These are phyloP conservation scores for Claviceps digitariae DNA, from an alignment of 2,329 filamentous ascomycete genomes.

Conservation along the genomic window DNA sequence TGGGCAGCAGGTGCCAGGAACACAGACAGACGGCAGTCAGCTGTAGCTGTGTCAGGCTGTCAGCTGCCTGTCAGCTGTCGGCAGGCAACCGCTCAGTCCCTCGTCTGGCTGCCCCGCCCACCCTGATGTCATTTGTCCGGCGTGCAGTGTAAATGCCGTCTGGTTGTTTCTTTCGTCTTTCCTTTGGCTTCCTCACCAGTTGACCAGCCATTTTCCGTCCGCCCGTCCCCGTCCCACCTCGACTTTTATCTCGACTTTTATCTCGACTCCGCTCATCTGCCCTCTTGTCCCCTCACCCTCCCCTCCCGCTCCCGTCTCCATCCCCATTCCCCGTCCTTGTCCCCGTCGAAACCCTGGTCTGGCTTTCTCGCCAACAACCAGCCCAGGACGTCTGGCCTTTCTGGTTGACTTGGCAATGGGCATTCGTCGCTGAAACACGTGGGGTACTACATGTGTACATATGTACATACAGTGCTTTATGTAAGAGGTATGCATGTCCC, in stretches of 20 bases:
- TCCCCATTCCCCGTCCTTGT: too few relatives aligned
- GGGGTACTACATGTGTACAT: too few relatives aligned
- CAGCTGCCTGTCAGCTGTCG: background rate
- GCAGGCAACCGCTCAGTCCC: background rate
- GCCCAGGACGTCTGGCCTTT: background rate
- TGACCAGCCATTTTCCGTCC: too few relatives aligned
- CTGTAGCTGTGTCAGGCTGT: background rate
- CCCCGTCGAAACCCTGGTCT: background rate
- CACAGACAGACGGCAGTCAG: too few relatives aligned
- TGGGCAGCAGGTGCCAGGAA: too few relatives aligned
- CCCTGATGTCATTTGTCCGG: background rate
- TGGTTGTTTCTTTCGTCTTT: background rate
- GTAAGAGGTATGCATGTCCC: background rate
- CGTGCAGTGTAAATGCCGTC: background rate
- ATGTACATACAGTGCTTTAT: too few relatives aligned
- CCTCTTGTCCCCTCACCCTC: background rate
- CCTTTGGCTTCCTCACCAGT: background rate
- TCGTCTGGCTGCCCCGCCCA: background rate
- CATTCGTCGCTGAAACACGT: constrained; percentile 13
- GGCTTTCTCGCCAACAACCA: background rate
- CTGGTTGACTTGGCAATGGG: constrained; percentile 13
- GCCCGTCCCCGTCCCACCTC: too few relatives aligned
- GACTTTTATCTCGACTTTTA: background rate
- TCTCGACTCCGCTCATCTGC: background rate
- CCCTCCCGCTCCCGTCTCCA: background rate